Conservation (phyloP, 2,329 filamentous ascomycete species). For the Chrysoporthe austroafricana region DNA sequence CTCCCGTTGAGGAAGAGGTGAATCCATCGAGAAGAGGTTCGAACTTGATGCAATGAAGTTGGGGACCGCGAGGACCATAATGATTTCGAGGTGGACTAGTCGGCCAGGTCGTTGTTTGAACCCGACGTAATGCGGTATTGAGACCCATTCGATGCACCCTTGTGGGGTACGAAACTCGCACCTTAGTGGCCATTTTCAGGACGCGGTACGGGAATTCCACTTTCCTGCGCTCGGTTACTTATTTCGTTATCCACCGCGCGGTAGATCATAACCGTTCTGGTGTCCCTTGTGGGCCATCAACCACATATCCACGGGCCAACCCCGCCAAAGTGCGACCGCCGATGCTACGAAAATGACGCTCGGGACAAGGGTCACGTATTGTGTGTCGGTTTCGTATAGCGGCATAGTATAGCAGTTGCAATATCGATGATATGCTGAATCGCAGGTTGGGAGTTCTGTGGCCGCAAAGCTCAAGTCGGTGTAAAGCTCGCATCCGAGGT, state of each 20-base stretch:
- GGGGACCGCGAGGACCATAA: background rate
- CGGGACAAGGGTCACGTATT: no score
- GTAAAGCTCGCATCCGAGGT: no score
- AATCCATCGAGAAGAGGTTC: background rate
- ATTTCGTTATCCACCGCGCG: background rate
- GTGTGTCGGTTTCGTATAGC: no score
- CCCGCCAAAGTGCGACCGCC: no score
- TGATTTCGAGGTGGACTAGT: background rate
- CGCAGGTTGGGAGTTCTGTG: no score
- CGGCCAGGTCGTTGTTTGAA: background rate
- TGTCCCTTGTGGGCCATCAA: background rate
- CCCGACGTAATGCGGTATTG: background rate
- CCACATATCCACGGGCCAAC: no score
- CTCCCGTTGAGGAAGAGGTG: background rate
- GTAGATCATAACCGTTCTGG: background rate
- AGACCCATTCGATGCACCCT: background rate
- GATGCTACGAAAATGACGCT: no score
- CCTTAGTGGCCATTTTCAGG: background rate
- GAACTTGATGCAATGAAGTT: background rate
- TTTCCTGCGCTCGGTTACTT: background rate
- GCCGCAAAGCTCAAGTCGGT: no score
- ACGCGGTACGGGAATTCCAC: background rate
- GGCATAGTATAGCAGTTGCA: no score
- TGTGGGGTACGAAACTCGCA: background rate
- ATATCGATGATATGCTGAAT: no score